Base-by-base conservation (phyloP, 495 filamentous ascomycete species). In the Venustampulla echinocandica region DNA sequence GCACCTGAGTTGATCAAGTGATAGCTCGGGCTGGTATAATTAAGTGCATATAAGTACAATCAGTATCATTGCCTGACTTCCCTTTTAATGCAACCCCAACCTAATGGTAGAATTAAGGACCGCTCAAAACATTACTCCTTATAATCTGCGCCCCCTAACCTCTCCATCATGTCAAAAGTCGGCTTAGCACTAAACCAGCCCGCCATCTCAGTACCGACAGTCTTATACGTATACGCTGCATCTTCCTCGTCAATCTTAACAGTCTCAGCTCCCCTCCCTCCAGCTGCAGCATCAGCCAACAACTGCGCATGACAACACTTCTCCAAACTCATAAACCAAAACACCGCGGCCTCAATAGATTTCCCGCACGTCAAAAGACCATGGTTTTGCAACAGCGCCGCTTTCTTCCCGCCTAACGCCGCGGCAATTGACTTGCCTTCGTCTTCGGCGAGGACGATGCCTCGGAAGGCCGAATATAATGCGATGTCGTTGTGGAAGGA, bases 221-320 rank as follows among this genome's bases (percentile, higher is more conserved):
- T 67, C 48, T 82, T 73, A 48, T 82, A 79, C 2, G 83, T 88
- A 43, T 70, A 82, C 17, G 57, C 68, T 9, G 84, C 84, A 60
- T 87, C 80, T 19, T 77, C 73, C 0, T 84, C 78, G 14, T 69
- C 64, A 51, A 90, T 81, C 62, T 81, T 82, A 32, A 84, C 60
- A 1, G 81, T 84, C 54, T 69, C 61, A 1, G 71, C 71, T 2
- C 84, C 85, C 1, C 77, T 65, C 5, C 81, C 82, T 0, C 61
- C 68, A 7, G 82, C 82, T 3, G 84, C 84, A 0, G 85, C 85
- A 61, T 90, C 85, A 3, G 84, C 85, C 47, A 87, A 52, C 24
- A 90, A 60, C 61, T 89, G 84, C n/a, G 75, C 73, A 56, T 87
- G 75, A 56, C 84, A 88, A 61, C 79, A 84, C 52, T 79, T 84